These are phyloP conservation scores for Salix arbutifolia DNA, from an alignment of 345 rosid species.

Conservation along the genomic window DNA sequence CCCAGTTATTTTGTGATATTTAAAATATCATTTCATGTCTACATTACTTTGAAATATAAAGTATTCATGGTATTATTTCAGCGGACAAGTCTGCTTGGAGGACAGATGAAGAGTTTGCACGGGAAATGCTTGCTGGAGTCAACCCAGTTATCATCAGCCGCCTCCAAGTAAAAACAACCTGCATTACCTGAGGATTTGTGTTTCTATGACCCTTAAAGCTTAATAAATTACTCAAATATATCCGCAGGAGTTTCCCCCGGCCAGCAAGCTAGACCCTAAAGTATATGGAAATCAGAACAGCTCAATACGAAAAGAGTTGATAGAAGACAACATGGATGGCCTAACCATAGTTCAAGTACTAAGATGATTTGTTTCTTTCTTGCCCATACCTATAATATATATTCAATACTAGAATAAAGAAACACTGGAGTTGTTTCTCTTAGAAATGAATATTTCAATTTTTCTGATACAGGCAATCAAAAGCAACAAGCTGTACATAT, in stretches of 20 bases:
- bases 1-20: background rate
- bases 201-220: background rate
- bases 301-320: constrained; percentile 45
- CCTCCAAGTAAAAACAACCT: constrained; percentile 32
- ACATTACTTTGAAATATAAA: background rate
- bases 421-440: background rate
- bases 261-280: constrained; percentile 54
- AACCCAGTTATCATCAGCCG: constrained; percentile 57
- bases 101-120: constrained; percentile 63
- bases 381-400: background rate
- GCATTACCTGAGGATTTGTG: background rate
- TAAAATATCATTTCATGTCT: background rate
- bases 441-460: background rate
- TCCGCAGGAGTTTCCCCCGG: constrained; percentile 72
- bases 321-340: constrained; percentile 59
- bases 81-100: constrained; percentile 65
- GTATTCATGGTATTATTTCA: constrained; percentile 19
- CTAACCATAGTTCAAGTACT: constrained; percentile 52
- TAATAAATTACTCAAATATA: background rate
- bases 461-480: constrained; percentile 46
- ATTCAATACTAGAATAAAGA: background rate
- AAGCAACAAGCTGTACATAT: constrained; percentile 55
- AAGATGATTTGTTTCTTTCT: background rate
- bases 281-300: constrained; percentile 65
- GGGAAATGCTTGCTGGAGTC: constrained; percentile 71